Percentiles rank a stretch among this genome's conserved stretches.
Conservation (phyloP, 179 eudicot species). For the Drosera spatulata region DNA sequence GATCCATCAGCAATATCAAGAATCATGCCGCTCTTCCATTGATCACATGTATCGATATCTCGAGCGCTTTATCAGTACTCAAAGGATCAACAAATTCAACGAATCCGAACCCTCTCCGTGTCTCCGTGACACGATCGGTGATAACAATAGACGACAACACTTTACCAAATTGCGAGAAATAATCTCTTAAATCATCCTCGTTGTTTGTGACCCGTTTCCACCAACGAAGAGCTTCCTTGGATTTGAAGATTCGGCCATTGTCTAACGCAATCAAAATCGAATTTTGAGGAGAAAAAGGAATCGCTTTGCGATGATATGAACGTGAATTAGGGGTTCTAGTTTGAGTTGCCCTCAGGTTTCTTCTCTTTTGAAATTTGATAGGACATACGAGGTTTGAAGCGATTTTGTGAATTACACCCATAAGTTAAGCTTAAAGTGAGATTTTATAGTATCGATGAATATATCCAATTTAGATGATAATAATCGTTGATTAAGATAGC, state of each 20-base stretch:
- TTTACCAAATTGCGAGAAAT: constrained; percentile 48
- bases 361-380: no score
- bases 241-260: constrained; percentile 13
- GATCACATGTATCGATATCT: constrained; percentile 37
- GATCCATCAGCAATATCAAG: neutral
- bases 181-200: constrained; percentile 25
- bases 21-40: constrained; percentile 41
- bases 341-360: no score
- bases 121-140: constrained; percentile 37
- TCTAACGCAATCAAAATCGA: no score
- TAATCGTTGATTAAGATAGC: no score
- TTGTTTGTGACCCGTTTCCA: constrained; percentile 43
- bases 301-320: no score
- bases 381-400: no score
- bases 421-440: no score
- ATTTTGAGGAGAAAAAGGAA: no score
- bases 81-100: constrained; percentile 47
- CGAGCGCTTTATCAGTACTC: constrained; percentile 44
- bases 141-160: constrained; percentile 37
- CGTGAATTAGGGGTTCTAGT: no score
- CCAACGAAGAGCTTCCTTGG: constrained; percentile 61
- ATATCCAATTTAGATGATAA: no score
- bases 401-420: no score
- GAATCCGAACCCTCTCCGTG: constrained; percentile 70
- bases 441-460: no score